Percentiles rank a stretch among this genome's conserved stretches.
Conservation (phyloP, 139 green algal species). For the Micractinium sp. region DNA sequence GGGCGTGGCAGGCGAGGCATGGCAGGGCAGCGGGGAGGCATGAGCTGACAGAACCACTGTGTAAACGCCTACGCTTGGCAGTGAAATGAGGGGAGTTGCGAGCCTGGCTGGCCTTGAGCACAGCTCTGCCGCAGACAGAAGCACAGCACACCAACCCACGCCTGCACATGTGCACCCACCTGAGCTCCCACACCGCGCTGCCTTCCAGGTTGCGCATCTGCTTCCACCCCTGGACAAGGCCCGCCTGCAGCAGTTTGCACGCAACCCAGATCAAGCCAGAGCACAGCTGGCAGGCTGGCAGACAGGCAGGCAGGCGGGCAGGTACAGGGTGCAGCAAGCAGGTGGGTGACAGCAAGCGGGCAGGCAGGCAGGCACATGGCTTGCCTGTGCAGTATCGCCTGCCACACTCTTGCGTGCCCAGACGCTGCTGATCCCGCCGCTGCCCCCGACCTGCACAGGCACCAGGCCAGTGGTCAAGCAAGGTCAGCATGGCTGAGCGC, state of each 20-base stretch:
- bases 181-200: slow-evolving; percentile 21
- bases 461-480: neutral
- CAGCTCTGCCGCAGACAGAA: no score
- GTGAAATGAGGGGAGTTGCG: no score
- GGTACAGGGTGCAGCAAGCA: neutral
- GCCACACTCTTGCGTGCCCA: neutral
- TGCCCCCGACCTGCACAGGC: slow-evolving; percentile 11
- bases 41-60: no score
- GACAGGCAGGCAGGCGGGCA: neutral
- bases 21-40: neutral
- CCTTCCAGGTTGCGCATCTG: neutral
- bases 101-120: neutral
- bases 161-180: neutral
- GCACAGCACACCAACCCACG: no score
- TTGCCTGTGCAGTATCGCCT: neutral
- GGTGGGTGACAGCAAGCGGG: neutral
- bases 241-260: neutral
- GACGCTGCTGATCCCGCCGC: neutral
- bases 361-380: neutral
- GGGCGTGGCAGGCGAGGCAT: neutral
- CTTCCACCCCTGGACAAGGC: neutral
- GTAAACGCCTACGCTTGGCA: neutral
- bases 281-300: neutral
- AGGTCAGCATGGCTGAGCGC: neutral
- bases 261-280: neutral